phyloP scores from a whole-genome alignment of 257 asterid genomes.

The Nicotiana noctiflora region DNA sequence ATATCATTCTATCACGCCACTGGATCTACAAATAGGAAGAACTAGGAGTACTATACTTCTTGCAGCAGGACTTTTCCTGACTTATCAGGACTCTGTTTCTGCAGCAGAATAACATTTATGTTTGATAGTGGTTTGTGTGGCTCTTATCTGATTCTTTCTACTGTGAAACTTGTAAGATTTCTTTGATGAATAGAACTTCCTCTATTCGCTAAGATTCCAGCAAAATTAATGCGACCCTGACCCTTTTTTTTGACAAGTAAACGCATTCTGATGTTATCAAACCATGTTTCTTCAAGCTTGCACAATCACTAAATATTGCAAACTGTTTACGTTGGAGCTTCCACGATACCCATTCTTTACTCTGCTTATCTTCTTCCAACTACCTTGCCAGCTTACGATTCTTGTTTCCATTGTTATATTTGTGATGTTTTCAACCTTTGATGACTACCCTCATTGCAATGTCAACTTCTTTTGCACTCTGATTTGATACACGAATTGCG shows the following conservation, averaged over 20 bases:
- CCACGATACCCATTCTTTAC: background rate
- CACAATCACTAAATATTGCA: background rate
- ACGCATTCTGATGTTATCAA: background rate
- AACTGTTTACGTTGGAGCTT: background rate
- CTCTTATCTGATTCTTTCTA: background rate
- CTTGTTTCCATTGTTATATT: background rate
- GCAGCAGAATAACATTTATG: background rate
- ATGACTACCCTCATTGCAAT: background rate
- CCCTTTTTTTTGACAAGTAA: background rate
- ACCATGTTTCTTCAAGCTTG: background rate
- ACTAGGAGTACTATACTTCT: background rate
- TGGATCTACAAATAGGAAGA: background rate
- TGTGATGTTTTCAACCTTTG: background rate
- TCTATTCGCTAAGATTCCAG: background rate
- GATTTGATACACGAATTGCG: background rate
- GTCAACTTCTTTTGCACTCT: background rate
- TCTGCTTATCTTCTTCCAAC: background rate
- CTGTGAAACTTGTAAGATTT: background rate
- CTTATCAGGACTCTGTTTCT: background rate
- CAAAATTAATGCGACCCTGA: background rate
- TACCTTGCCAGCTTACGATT: background rate
- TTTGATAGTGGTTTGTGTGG: background rate
- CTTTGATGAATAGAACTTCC: background rate
- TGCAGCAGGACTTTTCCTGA: background rate
- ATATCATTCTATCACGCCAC: background rate